Conservation (phyloP, 352 stramenopile species). For the Thraustochytrium striatum region DNA sequence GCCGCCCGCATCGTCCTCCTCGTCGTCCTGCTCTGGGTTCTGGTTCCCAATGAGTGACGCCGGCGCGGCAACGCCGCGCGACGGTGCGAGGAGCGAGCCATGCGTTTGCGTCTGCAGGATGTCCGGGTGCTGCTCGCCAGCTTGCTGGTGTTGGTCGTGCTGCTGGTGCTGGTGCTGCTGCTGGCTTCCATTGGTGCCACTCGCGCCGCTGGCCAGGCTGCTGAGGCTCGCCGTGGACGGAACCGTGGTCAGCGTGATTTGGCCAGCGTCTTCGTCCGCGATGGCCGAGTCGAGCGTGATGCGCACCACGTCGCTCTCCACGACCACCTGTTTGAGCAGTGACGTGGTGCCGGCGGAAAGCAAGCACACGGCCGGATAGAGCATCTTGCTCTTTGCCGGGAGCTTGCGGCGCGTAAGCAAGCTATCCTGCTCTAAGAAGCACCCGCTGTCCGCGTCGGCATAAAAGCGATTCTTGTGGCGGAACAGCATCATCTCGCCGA, state of each 20-base stretch:
- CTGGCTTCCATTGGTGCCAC: background rate
- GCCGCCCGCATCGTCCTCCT: slow-evolving; percentile 1
- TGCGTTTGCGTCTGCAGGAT: background rate
- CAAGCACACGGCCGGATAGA: slow-evolving; percentile 17
- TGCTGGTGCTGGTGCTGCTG: background rate
- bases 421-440: background rate
- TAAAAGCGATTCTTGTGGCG: slow-evolving; percentile 29
- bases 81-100: background rate
- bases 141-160: background rate
- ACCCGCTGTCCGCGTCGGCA: background rate
- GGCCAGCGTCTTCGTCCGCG: background rate
- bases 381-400: background rate
- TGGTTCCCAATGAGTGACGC: background rate
- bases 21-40: slow-evolving; percentile 34
- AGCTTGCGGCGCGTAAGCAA: slow-evolving; percentile 5
- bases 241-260: no score
- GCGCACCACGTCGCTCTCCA: slow-evolving; percentile 3
- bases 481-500: background rate
- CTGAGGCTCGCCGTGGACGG: background rate
- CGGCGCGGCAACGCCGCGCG: background rate
- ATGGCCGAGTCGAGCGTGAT: background rate
- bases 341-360: slow-evolving; percentile 26
- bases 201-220: background rate
- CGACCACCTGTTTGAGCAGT: slow-evolving; percentile 19
- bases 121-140: background rate